phyloP scores from a whole-genome alignment of 2,329 filamentous ascomycete species.

The Tympanopsis confertula region DNA sequence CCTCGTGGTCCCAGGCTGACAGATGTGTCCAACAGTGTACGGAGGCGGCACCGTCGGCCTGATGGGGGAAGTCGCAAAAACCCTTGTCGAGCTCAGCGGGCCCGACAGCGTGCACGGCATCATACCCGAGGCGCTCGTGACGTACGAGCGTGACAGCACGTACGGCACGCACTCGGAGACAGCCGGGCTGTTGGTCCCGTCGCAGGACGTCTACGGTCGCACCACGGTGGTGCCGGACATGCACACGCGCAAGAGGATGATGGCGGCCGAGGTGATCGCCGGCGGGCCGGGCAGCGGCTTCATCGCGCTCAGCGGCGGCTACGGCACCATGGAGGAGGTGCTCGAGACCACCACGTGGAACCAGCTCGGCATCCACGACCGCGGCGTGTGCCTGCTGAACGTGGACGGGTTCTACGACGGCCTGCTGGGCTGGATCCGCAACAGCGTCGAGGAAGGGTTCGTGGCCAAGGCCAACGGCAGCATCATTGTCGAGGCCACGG shows the following conservation, averaged over 20 bases:
- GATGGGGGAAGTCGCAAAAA: conserved; percentile 54
- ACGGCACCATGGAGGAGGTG: conserved; percentile 50
- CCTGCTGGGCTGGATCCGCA: conserved; percentile 44
- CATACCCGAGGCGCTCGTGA: conserved; percentile 46
- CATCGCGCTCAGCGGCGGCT: conserved; percentile 49
- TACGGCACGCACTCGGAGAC: conserved; percentile 17
- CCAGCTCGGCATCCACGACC: conserved; percentile 49
- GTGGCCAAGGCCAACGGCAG: conserved; percentile 35
- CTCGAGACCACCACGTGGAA: conserved; percentile 46
- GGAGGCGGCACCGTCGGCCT: conserved; percentile 53
- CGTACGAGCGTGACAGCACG: conserved; percentile 39
- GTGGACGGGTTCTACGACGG: conserved; percentile 54
- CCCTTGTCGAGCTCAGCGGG: conserved; percentile 47
- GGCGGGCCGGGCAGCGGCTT: conserved; percentile 51
- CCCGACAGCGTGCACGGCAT: conserved; percentile 50
- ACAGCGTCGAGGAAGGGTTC: conserved; percentile 41
- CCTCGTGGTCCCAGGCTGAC: conserved; percentile 5
- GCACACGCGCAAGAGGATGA: conserved; percentile 53
- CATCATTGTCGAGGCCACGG: conserved; percentile 26
- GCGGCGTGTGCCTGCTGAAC: conserved; percentile 46
- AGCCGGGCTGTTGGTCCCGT: conserved; percentile 45
- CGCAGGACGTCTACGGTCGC: conserved; percentile 39
- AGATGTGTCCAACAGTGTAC: conserved; percentile 33
- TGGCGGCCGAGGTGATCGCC: conserved; percentile 49
- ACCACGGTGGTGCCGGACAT: conserved; percentile 54